phyloP scores from a whole-genome alignment of 2,329 filamentous ascomycete species.

The Cucurbitaria berberidis region DNA sequence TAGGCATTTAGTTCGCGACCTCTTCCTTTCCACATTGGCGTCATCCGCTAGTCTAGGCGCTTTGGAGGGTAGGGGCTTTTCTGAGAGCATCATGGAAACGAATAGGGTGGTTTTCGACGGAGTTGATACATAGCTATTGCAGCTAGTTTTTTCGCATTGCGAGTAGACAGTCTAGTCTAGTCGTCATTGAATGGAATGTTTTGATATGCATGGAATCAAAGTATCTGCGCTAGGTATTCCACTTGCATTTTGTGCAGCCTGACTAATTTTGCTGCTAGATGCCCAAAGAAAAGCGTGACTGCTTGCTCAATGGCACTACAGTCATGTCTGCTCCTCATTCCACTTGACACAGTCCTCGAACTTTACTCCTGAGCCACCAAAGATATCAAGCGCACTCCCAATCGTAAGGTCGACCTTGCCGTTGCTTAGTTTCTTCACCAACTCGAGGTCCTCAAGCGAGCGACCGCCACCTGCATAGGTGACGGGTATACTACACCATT shows the following conservation, averaged over 20 bases:
- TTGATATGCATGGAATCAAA: not conserved
- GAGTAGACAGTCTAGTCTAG: not conserved
- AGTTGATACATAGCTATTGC: not conserved
- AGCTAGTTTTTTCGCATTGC: not conserved
- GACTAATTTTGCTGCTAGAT: too few relatives aligned
- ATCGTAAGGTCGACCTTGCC: conserved; percentile 93
- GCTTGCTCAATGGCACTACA: not conserved
- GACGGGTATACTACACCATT: conserved; percentile 90
- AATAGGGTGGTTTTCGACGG: not conserved
- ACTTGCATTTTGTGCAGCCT: not conserved
- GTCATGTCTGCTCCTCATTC: conserved; percentile 62
- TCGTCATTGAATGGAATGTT: not conserved
- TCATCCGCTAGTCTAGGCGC: not conserved
- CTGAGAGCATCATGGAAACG: not conserved
- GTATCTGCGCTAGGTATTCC: not conserved
- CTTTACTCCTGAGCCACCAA: conserved; percentile 84
- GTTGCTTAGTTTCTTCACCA: conserved; percentile 76
- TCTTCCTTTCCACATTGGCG: not conserved
- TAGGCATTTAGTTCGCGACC: not conserved
- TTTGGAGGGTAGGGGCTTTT: not conserved
- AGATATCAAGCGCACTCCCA: conserved; percentile 94
- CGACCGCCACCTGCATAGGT: conserved; percentile 97
- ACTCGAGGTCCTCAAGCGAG: conserved; percentile 78
- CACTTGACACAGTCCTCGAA: conserved; percentile 89
- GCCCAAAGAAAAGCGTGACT: too few relatives aligned